Evolutionary conservation across 2,329 filamentous ascomycete genomes (phyloP).

Genomic region (Aspergillus brunneoviolaceus): DNA sequence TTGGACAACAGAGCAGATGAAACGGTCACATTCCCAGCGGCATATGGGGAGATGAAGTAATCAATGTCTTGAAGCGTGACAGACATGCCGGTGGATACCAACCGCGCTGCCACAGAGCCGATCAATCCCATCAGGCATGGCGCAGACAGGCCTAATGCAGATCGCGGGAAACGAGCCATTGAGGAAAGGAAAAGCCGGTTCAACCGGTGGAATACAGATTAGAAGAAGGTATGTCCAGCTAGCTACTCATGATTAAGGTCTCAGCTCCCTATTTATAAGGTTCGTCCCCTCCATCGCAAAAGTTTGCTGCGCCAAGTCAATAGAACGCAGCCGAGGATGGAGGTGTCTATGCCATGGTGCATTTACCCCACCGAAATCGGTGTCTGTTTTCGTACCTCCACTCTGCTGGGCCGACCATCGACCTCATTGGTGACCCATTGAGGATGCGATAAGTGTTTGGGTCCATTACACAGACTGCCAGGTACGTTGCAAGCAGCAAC

Average conservation of each 20-base stretch:
- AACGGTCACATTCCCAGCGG: neutral
- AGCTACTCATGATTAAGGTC: neutral
- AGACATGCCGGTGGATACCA: conserved; percentile 3
- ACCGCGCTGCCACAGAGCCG: neutral
- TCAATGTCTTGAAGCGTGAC: conserved; percentile 1
- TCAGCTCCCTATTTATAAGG: neutral
- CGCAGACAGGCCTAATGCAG: neutral
- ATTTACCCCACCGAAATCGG: neutral
- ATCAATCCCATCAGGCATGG: neutral
- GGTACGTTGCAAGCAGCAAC: neutral
- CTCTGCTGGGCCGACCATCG: neutral
- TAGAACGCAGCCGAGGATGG: neutral
- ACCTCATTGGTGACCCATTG: neutral
- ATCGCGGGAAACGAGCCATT: neutral
- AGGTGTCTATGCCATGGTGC: neutral
- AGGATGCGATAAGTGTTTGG: neutral
- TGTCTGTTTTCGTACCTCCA: neutral
- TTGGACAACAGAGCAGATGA: neutral
- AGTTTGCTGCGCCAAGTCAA: neutral
- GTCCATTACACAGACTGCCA: neutral
- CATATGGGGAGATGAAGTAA: conserved; percentile 5
- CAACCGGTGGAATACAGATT: neutral
- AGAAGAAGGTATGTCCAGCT: neutral
- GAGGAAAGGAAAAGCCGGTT: neutral
- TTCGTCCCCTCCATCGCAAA: neutral